A percentile compares a stretch with the other conserved stretches of the same genome.
Evolutionary conservation across 345 rosid genomes (phyloP).

Genomic region (Citrus sp.): DNA sequence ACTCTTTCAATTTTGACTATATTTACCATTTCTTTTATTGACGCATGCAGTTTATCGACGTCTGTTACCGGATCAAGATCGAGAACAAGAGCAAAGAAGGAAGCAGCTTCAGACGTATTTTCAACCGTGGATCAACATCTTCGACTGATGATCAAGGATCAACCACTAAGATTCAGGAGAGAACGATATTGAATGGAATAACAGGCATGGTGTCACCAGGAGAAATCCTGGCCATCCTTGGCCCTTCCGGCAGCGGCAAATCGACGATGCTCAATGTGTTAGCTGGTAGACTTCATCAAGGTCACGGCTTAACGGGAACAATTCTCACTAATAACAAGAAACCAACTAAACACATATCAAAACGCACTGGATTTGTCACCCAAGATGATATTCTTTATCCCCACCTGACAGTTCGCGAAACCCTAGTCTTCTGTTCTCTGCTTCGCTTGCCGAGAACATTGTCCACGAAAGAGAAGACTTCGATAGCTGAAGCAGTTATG

Average conservation of each 20-base stretch:
- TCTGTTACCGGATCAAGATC: conserved; percentile 52
- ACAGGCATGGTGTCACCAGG: conserved; percentile 85
- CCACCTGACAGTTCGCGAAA: conserved; percentile 86
- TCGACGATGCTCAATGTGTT: conserved; percentile 79
- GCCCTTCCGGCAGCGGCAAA: conserved; percentile 97
- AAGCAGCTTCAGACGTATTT: conserved; percentile 30
- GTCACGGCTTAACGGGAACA: conserved; percentile 54
- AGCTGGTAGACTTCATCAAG: conserved; percentile 66
- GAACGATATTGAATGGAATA: conserved; percentile 57
- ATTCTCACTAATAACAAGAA: conserved; percentile 59
- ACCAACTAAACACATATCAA: conserved; percentile 38
- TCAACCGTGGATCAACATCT: conserved; percentile 19
- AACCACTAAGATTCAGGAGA: conserved; percentile 34
- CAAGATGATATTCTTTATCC: conserved; percentile 88
- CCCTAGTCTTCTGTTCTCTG: conserved; percentile 71
- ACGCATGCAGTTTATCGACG: conserved; percentile 68
- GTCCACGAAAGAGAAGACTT: conserved; percentile 45
- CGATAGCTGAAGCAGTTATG: conserved; percentile 60
- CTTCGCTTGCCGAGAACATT: conserved; percentile 60
- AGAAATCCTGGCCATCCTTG: conserved; percentile 83
- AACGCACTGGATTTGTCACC: conserved; percentile 84
- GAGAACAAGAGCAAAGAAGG: conserved; percentile 27
- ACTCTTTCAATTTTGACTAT: conserved; percentile 7
- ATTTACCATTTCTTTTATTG: conserved; percentile 21
- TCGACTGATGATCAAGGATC: conserved; percentile 29